Base-by-base conservation (phyloP, 1,284 basidiomycete genomes). In the Ustilago crameri region DNA sequence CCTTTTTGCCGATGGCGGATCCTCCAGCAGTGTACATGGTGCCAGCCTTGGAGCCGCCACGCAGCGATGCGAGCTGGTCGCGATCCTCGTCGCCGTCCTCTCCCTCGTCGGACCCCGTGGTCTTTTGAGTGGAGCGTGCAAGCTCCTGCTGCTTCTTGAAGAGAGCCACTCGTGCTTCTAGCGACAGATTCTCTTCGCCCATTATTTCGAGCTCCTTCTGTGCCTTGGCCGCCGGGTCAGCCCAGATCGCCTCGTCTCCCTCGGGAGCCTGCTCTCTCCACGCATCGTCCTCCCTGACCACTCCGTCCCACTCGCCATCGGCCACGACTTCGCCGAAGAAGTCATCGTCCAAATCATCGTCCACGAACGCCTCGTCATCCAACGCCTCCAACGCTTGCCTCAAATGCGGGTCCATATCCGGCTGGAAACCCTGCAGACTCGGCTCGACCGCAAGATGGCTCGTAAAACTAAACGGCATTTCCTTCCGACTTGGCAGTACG, bases 351-450 rank as follows among this genome's bases (percentile, higher is more conserved):
- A 92, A 90, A 74, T 89, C 87, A 32, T 78, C 73, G 43, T 82
- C 84, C 49, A 81, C 73, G 35, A 83, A 83, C 4, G 91, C 95
- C 64, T 98, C 93, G 81, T 98, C 95, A 56, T 98, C 95, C 18
- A 99, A 86, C 3, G 96, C 96, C 78, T 98, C 95, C 30, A 99
- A 86, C 0, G 90, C 90, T 83, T 99, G 95, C 17, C 96, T 88
- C 34, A 98, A 86, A 84, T 95, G 93, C 5, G 93, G 93, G 83
- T 99, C 92, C 91, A 99, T 93, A 79, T 97, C 93, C 0, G 94
- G 96, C 81, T 93, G 91, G 66, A 98, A 90, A 0, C 96, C 95
- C 32, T 90, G 87, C 45, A 80, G 54, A 8, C 51, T 50, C 2
- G 76, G 72, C 42, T 79, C 65, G 18, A 76, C 61, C 20, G 68